These are phyloP conservation scores for Eutypa lata DNA, from an alignment of 2,329 filamentous ascomycete species.

Conservation along the genomic window DNA sequence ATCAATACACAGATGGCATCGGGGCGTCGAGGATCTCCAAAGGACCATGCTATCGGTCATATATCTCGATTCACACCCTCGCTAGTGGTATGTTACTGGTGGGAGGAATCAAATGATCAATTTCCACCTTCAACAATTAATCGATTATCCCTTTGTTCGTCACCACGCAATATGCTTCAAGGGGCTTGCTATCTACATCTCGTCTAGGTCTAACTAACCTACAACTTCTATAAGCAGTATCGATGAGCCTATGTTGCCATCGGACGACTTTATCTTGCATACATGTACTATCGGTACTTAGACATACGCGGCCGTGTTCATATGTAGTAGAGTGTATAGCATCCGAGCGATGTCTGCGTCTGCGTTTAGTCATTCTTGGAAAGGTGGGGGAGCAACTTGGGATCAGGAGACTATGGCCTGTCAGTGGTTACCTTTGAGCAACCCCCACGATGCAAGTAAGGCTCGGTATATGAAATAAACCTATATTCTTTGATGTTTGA, in stretches of 20 bases:
- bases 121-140: neutral
- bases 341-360: neutral
- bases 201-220: neutral
- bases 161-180: neutral
- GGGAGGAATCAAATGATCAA: too few relatives aligned
- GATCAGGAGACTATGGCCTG: neutral
- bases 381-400: neutral
- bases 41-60: conserved; percentile 1
- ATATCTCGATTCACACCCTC: neutral
- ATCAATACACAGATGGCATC: too few relatives aligned
- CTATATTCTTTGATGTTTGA: neutral
- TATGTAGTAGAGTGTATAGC: neutral
- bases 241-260: neutral
- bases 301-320: neutral
- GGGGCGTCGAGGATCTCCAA: conserved; percentile 6
- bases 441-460: neutral
- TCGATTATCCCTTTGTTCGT: neutral
- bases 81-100: neutral
- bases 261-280: neutral
- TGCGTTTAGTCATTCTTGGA: neutral
- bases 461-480: too few relatives aligned
- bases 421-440: neutral
- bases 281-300: neutral
- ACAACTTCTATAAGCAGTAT: neutral
- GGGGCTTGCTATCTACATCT: neutral